Base-by-base conservation (phyloP, 495 filamentous ascomycete genomes). In the Hyaloscypha finlandica region DNA sequence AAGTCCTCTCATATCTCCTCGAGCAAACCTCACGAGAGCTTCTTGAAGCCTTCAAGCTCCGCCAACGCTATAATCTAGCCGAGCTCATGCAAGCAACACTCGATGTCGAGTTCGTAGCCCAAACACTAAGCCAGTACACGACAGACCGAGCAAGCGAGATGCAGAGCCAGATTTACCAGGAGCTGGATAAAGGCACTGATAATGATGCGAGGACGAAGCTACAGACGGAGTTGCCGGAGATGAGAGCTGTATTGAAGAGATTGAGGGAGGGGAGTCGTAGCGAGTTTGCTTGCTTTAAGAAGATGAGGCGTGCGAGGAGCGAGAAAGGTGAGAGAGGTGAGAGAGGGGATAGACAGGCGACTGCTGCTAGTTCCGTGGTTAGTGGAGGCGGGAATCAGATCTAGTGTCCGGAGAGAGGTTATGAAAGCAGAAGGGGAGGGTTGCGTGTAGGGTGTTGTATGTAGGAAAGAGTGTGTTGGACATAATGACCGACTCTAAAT, bases 21-120 rank as follows among this genome's bases (percentile, higher is more conserved):
- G 91, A 94, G 71, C 84, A 92, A 72, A 83, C 90, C 11, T 91
- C 87, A 37, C 78, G 80, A 14, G 86, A 91, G 59, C 84, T 96
- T 9, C 81, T 95, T 6, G 81, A 85, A 16, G 86, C 89, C 0
- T 92, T 96, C 79, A 84, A 86, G 63, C 70, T 83, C 22, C 88
- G 92, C 11, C 68, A 82, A 8, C 79, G 80, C 35, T 98, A 92
- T 79, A 80, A 84, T 8, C 88, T 99, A 0, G 79, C 88, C n/a
- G 87, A 88, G 8, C 83, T 99, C 57, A 96, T 97, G 89, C 96
- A 98, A 77, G 96, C 96, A 3, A 98, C 96, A 0, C 83, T 99
- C 6, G 95, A 99, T 67, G 93, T 96, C 9, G 95, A 99, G 77
- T 99, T 98, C 77, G 88, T 97, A 42, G 92, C 93, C 6, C 96